Evolutionary conservation across 2,329 filamentous ascomycete species (phyloP).

Genomic region (Blumeria hordei): DNA sequence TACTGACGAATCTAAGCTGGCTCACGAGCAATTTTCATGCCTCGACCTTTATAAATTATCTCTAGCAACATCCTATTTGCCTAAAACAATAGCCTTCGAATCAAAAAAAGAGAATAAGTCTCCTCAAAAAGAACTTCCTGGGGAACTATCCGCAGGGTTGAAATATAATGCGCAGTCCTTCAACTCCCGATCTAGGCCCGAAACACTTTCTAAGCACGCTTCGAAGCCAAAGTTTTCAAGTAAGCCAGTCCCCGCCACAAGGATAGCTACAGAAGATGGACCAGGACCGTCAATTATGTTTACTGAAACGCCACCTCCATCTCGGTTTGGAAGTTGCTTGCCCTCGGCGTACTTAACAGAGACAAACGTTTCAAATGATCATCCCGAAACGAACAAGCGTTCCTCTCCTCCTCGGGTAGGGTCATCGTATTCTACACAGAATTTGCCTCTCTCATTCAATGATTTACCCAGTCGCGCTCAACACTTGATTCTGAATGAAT

Average conservation of each 20-base stretch:
- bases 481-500: slow-evolving; percentile 66
- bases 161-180: background rate
- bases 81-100: slow-evolving; percentile 3
- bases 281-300: slow-evolving; percentile 56
- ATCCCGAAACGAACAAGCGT: background rate
- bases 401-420: slow-evolving; percentile 10
- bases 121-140: slow-evolving; percentile 5
- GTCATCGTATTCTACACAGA: slow-evolving; percentile 30
- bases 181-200: background rate
- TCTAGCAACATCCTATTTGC: slow-evolving; percentile 2
- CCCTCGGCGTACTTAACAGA: slow-evolving; percentile 11
- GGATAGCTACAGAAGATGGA: slow-evolving; percentile 37
- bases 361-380: slow-evolving; percentile 3
- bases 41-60: slow-evolving; percentile 1
- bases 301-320: slow-evolving; percentile 21
- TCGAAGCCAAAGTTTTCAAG: slow-evolving; percentile 45
- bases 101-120: too few species aligned
- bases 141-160: background rate
- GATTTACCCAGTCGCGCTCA: slow-evolving; percentile 66
- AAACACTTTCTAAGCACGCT: slow-evolving; percentile 24
- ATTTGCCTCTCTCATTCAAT: slow-evolving; percentile 57
- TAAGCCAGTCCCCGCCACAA: slow-evolving; percentile 45
- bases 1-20: background rate
- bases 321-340: slow-evolving; percentile 5
- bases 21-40: background rate